Percentiles rank a stretch among this genome's conserved stretches.
Evolutionary conservation across 345 rosid genomes (phyloP).

Genomic region (Cardamine chenopodiifolia): DNA sequence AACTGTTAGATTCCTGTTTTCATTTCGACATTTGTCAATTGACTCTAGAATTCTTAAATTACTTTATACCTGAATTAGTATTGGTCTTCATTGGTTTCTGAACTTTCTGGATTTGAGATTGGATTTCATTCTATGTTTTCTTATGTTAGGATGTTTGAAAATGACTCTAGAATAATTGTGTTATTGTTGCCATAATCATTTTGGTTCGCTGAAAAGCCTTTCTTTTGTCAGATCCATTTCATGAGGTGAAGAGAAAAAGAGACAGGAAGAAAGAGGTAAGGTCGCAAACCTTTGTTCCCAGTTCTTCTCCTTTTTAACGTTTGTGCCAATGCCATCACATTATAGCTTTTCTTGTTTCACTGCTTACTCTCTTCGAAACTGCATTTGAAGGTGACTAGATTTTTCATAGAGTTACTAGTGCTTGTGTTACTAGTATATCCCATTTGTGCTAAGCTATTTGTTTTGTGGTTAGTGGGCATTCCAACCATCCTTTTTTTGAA

Average conservation of each 20-base stretch:
- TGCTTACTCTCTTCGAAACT: background rate
- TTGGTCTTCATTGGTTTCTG: background rate
- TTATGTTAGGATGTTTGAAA: background rate
- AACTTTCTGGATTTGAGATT: slow-evolving; percentile 5
- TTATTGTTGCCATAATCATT: background rate
- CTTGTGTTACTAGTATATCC: background rate
- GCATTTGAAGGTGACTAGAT: background rate
- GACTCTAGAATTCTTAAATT: background rate
- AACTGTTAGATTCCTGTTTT: background rate
- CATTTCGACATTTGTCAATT: background rate
- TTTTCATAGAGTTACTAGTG: background rate
- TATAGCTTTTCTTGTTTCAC: background rate
- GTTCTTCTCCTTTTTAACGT: background rate
- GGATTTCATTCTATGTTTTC: background rate
- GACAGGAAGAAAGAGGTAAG: slow-evolving; percentile 15
- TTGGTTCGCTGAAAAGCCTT: background rate
- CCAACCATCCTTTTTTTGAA: background rate
- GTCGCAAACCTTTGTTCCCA: background rate
- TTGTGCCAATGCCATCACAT: background rate
- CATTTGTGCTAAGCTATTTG: background rate
- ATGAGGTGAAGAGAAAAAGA: slow-evolving; percentile 14
- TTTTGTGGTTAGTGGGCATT: background rate
- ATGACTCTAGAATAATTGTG: background rate
- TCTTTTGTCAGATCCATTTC: slow-evolving; percentile 7
- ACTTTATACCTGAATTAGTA: background rate